Evolutionary conservation across 2,329 filamentous ascomycete genomes (phyloP), one percentile per base, ranked within the genome.

Genomic region (Daldinia sp.): DNA sequence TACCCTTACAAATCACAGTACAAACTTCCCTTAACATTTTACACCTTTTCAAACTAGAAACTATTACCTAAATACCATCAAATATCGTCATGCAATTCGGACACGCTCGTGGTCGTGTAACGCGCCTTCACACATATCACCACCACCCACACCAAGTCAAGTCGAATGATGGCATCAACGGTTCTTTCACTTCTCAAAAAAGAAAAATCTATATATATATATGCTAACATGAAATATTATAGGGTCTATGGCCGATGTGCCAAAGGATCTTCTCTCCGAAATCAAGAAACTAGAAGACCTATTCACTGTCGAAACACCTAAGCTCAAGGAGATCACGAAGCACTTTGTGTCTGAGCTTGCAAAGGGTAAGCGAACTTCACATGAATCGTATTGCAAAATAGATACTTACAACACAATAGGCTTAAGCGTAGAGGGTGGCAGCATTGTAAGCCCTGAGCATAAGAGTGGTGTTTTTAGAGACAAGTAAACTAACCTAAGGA

Each of bases 241-340:
- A 97, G 94, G 93, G 79, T 97, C 94, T 71, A 93, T 96, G 89
- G 90, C 91, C 80, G 93, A 98, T 84, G 88, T 97, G 81, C 94
- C 95, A 72, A 92, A 93, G 83, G 90, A 93, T 81, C 88, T 98
- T 72, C 84, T 93, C 60, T 79, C 82, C 41, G 92, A 98, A 82
- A 94, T 98, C 78, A 90, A 92, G 80, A 86, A 88, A 69, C 87
- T 98, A 26, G 96, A 98, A 84, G 87, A 94, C 65, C 81, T 91
- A 60, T 97, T 99, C 82, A 92, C 90, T 10, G 89, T 98, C 51
- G 88, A 92, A 72, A 87, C 87, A 0, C 82, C 87, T 41, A 97
- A 93, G 84, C 89, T 98, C 63, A 98, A 98, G 87, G 82, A 91
- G 73, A 94, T 99, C 77, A 95, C 93, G 46, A 86, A 92, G 60